Percentiles rank a stretch among this genome's conserved stretches.
phyloP scores from a whole-genome alignment of 371 early-diverging fungal species.

The Syncephalastrum sp. region DNA sequence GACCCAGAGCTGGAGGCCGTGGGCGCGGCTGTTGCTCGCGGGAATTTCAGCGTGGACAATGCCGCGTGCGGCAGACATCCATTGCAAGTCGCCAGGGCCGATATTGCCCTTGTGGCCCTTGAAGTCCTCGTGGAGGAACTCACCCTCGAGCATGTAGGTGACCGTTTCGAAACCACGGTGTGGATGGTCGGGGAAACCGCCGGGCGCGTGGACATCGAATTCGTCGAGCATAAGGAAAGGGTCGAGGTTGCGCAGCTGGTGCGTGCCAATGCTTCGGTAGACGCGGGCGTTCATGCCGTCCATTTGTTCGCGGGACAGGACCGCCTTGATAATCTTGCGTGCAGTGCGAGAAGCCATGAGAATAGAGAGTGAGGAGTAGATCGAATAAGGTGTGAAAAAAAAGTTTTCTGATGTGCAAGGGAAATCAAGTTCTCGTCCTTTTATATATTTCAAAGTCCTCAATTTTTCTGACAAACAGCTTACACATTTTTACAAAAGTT shows the following conservation, averaged over 20 bases:
- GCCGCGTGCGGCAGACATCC: slow-evolving; percentile 68
- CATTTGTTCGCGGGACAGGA: slow-evolving; percentile 32
- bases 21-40: slow-evolving; percentile 37
- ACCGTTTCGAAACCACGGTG: slow-evolving; percentile 83
- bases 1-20: slow-evolving; percentile 86
- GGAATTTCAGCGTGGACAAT: slow-evolving; percentile 84
- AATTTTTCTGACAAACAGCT: too few species aligned
- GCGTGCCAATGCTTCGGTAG: slow-evolving; percentile 72
- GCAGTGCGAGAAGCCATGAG: slow-evolving; percentile 12
- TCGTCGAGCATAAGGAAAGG: slow-evolving; percentile 87
- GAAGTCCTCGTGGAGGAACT: slow-evolving; percentile 80
- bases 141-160: slow-evolving; percentile 75
- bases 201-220: slow-evolving; percentile 56
- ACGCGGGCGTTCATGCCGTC: slow-evolving; percentile 65
- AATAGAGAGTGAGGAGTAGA: not conserved
- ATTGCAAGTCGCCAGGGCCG: slow-evolving; percentile 65
- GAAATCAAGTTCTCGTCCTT: too few species aligned
- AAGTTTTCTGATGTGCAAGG: not conserved
- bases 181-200: slow-evolving; percentile 64
- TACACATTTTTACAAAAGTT: too few species aligned
- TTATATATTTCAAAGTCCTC: too few species aligned
- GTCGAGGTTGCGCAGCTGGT: slow-evolving; percentile 67
- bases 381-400: not conserved
- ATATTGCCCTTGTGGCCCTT: slow-evolving; percentile 74
- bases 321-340: slow-evolving; percentile 27